Base-by-base conservation (phyloP, 2,329 filamentous ascomycete genomes). In the Tolypocladium capitatum region DNA sequence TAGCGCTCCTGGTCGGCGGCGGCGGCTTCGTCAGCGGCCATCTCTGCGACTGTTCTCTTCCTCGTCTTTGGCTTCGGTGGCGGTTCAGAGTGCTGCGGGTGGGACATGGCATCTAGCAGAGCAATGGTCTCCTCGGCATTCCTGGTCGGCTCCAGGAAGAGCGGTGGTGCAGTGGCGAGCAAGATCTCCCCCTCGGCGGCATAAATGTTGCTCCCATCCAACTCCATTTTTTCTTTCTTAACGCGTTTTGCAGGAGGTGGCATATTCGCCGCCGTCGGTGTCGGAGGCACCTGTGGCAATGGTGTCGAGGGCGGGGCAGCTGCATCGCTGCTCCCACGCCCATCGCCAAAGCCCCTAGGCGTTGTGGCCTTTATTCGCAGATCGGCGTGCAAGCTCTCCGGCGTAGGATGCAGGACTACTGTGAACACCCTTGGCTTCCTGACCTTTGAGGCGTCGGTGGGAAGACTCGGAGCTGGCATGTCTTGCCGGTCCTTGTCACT, bases 11-110 rank as follows among this genome's bases (percentile, higher is more conserved):
- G 82, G 50, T 89, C 86, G 21, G 90, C 91, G 1, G 89, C 88
- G 50, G 88, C 75, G 1, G 92, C 91, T 67, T 98, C 90, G 60
- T 98, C 92, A 8, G 91, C 91, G 9, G 88, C 92, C 70, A 97
- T 80, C 62, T 98, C 91, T 9, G 92, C 92, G 18, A 94, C 83
- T 0, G 92, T 98, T 52, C 91, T 81, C 73, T 98, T 97, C 49
- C 92, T 76, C 8, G 83, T 83, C 72, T 95, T 96, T 3, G 89
- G 89, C 51, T 84, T 78, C 1, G 92, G 91, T 10, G 88, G 83
- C 40, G 80, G 72, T 45, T 84, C 78, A 30, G 80, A 77, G 63
- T 96, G 86, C 48, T 88, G 80, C 7, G 89, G 84, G 62, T 94
- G 86, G 20, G 79, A 74, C 55, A 91, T 72, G 18, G 75, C 72